A percentile compares a stretch with the other conserved stretches of the same genome.
phyloP scores from a whole-genome alignment of 106 monocot species.

The Apostasia shenzhenica region DNA sequence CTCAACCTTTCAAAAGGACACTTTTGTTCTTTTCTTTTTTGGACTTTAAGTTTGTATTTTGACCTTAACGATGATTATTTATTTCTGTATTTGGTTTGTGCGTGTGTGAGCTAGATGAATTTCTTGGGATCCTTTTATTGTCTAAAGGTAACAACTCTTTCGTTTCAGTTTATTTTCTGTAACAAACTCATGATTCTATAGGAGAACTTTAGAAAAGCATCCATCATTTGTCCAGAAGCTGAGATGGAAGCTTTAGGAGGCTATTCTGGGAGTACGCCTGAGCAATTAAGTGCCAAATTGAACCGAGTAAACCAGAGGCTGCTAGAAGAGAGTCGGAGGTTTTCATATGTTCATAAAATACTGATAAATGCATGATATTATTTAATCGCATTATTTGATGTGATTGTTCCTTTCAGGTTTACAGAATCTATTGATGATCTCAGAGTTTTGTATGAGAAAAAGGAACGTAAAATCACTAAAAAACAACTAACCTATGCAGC shows the following conservation, averaged over 20 bases:
- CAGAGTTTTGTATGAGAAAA: conserved; percentile 53
- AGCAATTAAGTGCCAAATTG: conserved; percentile 68
- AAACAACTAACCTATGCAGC: conserved; percentile 56
- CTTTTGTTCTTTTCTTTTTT: too few species aligned
- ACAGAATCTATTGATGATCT: conserved; percentile 82
- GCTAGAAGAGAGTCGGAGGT: conserved; percentile 70
- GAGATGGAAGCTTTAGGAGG: conserved; percentile 70
- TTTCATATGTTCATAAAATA: conserved; percentile 1
- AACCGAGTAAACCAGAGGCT: conserved; percentile 68
- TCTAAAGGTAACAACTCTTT: neutral
- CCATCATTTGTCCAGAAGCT: conserved; percentile 77
- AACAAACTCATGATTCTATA: conserved; percentile 15
- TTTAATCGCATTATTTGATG: neutral
- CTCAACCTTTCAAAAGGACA: too few species aligned
- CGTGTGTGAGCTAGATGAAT: too few species aligned
- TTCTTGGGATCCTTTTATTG: too few species aligned
- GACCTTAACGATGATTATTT: too few species aligned
- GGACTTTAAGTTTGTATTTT: too few species aligned
- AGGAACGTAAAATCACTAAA: conserved; percentile 60
- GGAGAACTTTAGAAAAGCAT: conserved; percentile 85
- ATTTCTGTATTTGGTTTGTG: too few species aligned
- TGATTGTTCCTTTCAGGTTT: conserved; percentile 36
- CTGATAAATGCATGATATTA: neutral
- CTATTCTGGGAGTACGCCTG: conserved; percentile 55
- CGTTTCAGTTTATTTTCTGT: neutral